Conservation (phyloP, 2,329 filamentous ascomycete genomes). For the Fusarium clavum region DNA sequence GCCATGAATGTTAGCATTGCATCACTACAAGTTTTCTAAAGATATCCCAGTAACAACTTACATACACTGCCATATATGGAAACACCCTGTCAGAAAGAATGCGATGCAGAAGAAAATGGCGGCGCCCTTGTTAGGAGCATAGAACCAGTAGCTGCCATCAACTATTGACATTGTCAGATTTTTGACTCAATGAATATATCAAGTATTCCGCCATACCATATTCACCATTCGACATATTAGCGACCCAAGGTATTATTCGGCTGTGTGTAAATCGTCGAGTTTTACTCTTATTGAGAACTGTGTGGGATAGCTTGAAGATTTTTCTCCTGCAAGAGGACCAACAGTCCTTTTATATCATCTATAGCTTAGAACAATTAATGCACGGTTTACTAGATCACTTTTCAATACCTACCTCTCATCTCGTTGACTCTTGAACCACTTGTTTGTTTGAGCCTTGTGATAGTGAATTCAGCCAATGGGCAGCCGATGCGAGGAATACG, state of each 20-base stretch:
- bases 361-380: too few species aligned
- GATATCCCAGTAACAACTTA: slow-evolving; percentile 51
- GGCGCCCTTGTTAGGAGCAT: slow-evolving; percentile 60
- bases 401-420: neutral
- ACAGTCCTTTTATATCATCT: neutral
- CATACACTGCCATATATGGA: slow-evolving; percentile 59
- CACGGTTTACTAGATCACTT: neutral
- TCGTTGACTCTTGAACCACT: neutral
- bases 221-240: slow-evolving; percentile 47
- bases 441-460: slow-evolving; percentile 18
- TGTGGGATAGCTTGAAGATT: neutral
- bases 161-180: slow-evolving; percentile 46
- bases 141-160: slow-evolving; percentile 59
- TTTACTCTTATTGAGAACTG: neutral
- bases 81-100: slow-evolving; percentile 53
- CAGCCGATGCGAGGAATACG: slow-evolving; percentile 42
- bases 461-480: slow-evolving; percentile 39
- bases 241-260: neutral
- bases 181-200: neutral
- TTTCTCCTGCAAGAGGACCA: neutral
- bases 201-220: slow-evolving; percentile 42
- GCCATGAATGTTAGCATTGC: neutral
- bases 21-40: neutral
- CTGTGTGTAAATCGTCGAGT: neutral
- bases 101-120: slow-evolving; percentile 60